Evolutionary conservation across 768 basidiomycete species (phyloP).

Genomic region (Tricholoma bakamatsutake): DNA sequence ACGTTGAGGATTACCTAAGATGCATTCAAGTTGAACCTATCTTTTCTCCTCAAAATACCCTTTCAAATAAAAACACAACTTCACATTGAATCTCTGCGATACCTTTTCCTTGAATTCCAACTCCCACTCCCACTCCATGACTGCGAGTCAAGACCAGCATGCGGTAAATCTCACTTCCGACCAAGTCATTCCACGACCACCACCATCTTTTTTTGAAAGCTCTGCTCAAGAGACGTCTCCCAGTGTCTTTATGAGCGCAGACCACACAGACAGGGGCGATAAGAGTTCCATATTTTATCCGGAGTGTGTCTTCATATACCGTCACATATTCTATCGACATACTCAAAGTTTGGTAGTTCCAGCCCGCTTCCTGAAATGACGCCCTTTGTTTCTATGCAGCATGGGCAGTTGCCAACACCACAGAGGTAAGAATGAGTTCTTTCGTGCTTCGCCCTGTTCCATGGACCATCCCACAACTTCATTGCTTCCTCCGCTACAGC

Average conservation of each 20-base stretch:
- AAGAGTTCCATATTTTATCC: conserved; percentile 4
- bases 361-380: conserved; percentile 12
- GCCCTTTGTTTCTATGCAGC: conserved; percentile 20
- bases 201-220: background rate
- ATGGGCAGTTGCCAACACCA: conserved; percentile 32
- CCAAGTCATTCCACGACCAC: background rate
- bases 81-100: background rate
- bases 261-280: conserved; percentile 6
- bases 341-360: conserved; percentile 8
- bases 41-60: background rate
- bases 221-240: conserved; percentile 6
- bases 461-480: too few species aligned
- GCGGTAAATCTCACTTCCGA: conserved; percentile 1
- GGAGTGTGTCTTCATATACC: conserved; percentile 7
- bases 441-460: background rate
- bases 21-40: background rate
- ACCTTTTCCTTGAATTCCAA: background rate
- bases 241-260: conserved; percentile 2
- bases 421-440: conserved; percentile 14
- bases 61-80: background rate
- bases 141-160: conserved; percentile 5
- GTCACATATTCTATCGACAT: background rate
- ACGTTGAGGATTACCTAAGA: conserved; percentile 18
- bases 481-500: conserved; percentile 9
- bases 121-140: background rate